Evolutionary conservation across 1,284 basidiomycete species (phyloP), one percentile per base, ranked within the genome.

Genomic region (Sutorius eximius): DNA sequence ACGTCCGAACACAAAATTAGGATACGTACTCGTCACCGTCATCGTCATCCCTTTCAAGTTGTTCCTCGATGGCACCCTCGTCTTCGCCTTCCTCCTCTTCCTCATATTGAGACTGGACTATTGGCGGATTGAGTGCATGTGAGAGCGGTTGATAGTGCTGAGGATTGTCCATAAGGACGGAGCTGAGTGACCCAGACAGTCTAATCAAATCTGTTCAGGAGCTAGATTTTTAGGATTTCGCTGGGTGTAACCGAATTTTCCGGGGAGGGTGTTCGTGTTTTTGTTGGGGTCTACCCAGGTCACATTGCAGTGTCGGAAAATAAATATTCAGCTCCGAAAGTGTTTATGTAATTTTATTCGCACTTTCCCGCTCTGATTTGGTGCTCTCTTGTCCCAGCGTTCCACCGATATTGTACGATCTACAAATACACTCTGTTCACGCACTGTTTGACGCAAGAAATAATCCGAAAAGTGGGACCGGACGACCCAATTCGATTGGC

Each of bases 71-170:
- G 44, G 79, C 71, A n/a, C 82, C 85, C 60, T 86, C 86, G 50
- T 89, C 85, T 43, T 85, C 82, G 51, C 85, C 82, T 51, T 86
- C 78, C 30, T 78, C 79, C 41, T 66, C 64, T 18, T 65, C 62
- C 45, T 67, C 64, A 63, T 65, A 73, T 59, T 72, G 77, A 30
- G 67, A 63, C 56, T 72, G 74, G 46, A 65, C 58, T 53, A 73
- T 72, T 52, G 81, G 82, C 2, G 83, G 85, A 68, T 87, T 75
- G 47, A 90, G 77, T 47, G 87, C 88, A 75, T 88, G 84, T 56
- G 87, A 90, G 64, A 90, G 78, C 42, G 87, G 85, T 60, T 88
- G 86, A 73, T 89, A 89, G 65, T 87, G 83, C 69, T 89, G 87
- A 53, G 84, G 82, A 67, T 87, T 86, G 72, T 87, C 86, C 86